Conservation (phyloP, 1,284 basidiomycete species). For the Marasmius tenuissimus region DNA sequence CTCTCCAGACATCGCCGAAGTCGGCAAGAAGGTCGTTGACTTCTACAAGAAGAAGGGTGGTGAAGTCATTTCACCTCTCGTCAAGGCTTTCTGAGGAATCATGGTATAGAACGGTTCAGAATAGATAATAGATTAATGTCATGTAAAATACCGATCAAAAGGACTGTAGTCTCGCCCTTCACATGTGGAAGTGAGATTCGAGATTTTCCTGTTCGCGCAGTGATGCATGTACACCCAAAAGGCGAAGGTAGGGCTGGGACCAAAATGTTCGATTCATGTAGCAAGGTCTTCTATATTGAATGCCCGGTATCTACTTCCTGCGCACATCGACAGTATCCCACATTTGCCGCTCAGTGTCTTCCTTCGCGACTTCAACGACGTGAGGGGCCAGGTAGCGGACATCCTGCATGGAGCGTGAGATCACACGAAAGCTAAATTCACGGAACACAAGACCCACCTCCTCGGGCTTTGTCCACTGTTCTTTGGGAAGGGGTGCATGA, state of each 20-base stretch:
- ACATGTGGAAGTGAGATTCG: not conserved
- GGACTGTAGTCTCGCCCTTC: not conserved
- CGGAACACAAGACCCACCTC: constrained; percentile 56
- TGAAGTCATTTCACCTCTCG: constrained; percentile 76
- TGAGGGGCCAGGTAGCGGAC: constrained; percentile 86
- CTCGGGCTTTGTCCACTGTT: constrained; percentile 77
- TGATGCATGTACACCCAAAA: too few species aligned
- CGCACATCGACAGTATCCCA: constrained; percentile 82
- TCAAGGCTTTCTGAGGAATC: constrained; percentile 55
- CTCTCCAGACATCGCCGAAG: constrained; percentile 66
- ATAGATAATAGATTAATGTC: not conserved
- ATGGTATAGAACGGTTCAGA: not conserved
- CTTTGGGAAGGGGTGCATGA: constrained; percentile 84
- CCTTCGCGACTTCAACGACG: constrained; percentile 74
- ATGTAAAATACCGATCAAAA: not conserved
- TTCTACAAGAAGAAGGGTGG: constrained; percentile 86
- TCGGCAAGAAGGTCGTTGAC: constrained; percentile 83
- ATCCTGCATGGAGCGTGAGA: constrained; percentile 58
- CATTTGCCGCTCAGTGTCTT: constrained; percentile 77
- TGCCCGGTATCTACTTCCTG: constrained; percentile 50
- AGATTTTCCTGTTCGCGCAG: too few species aligned
- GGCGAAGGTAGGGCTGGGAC: not conserved
- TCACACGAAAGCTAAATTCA: constrained; percentile 7
- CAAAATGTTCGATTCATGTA: not conserved
- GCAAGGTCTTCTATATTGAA: constrained; percentile 4